A percentile compares a stretch with the other conserved stretches of the same genome.
phyloP scores from a whole-genome alignment of 768 basidiomycete species.

The Pleurotus djamor region DNA sequence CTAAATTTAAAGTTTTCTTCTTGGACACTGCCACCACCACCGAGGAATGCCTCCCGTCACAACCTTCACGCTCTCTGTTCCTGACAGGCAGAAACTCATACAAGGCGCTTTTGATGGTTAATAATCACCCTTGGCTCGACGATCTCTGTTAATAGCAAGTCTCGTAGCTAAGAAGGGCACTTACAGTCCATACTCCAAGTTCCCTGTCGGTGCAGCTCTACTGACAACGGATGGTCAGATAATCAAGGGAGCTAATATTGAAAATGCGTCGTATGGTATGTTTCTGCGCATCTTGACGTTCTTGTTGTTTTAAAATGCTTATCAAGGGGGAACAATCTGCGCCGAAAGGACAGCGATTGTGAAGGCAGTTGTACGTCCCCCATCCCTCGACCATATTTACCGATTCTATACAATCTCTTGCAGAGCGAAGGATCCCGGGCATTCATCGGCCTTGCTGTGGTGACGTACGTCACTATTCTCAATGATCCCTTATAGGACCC shows the following conservation, averaged over 20 bases:
- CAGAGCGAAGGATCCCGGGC: constrained; percentile 78
- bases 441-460: constrained; percentile 80
- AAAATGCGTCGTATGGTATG: constrained; percentile 92
- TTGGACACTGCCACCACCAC: not conserved
- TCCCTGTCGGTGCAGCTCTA: constrained; percentile 90
- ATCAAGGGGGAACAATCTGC: constrained; percentile 82
- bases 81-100: constrained; percentile 49
- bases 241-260: constrained; percentile 87
- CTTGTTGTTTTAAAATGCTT: not conserved
- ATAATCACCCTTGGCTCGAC: not conserved
- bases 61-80: constrained; percentile 32
- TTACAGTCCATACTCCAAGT: constrained; percentile 87
- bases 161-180: constrained; percentile 62
- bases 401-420: not conserved
- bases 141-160: not conserved
- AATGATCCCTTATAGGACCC: not conserved
- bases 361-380: constrained; percentile 81
- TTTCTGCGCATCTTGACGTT: not conserved
- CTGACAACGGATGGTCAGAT: constrained; percentile 67
- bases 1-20: too few relatives aligned
- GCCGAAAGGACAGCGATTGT: constrained; percentile 94
- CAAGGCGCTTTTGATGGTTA: constrained; percentile 59
- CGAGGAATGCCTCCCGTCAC: constrained; percentile 13
- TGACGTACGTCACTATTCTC: constrained; percentile 50
- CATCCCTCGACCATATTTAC: not conserved